phyloP scores from a whole-genome alignment of 495 filamentous ascomycete species.

The Terfezia boudieri region DNA sequence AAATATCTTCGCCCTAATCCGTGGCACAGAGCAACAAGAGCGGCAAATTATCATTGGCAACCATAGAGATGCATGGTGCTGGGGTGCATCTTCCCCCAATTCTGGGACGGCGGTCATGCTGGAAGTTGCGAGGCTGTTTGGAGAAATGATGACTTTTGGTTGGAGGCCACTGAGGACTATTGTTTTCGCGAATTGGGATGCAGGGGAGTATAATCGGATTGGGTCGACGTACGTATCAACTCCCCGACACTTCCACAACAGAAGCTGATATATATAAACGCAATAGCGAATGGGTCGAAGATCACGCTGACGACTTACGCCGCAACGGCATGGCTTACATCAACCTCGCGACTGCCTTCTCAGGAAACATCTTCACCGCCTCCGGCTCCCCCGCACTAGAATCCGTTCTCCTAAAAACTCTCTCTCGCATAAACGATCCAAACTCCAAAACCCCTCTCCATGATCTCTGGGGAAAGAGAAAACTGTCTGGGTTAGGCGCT shows the following conservation, averaged over 20 bases:
- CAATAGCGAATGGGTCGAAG: conserved; percentile 58
- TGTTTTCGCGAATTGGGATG: conserved; percentile 91
- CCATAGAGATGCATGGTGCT: conserved; percentile 83
- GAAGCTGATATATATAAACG: not conserved
- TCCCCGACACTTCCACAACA: not conserved
- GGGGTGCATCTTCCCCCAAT: conserved; percentile 66
- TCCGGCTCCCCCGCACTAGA: conserved; percentile 57
- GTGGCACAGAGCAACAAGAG: conserved; percentile 56
- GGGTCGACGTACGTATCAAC: conserved; percentile 43
- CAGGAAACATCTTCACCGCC: conserved; percentile 49
- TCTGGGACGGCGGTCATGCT: conserved; percentile 80
- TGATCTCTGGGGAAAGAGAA: conserved; percentile 45
- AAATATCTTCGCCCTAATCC: conserved; percentile 66
- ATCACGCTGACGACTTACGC: conserved; percentile 33
- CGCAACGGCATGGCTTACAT: conserved; percentile 56
- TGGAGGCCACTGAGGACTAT: conserved; percentile 89
- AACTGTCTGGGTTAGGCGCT: conserved; percentile 40
- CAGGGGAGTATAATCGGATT: conserved; percentile 75
- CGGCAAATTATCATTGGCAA: conserved; percentile 84
- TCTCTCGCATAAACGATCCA: conserved; percentile 55
- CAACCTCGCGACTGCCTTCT: conserved; percentile 75
- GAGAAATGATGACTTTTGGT: conserved; percentile 45
- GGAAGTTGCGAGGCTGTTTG: conserved; percentile 66
- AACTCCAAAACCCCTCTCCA: conserved; percentile 44
- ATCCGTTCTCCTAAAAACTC: conserved; percentile 42